phyloP scores from a whole-genome alignment of 116 monocot species.

The Iris pallida region DNA sequence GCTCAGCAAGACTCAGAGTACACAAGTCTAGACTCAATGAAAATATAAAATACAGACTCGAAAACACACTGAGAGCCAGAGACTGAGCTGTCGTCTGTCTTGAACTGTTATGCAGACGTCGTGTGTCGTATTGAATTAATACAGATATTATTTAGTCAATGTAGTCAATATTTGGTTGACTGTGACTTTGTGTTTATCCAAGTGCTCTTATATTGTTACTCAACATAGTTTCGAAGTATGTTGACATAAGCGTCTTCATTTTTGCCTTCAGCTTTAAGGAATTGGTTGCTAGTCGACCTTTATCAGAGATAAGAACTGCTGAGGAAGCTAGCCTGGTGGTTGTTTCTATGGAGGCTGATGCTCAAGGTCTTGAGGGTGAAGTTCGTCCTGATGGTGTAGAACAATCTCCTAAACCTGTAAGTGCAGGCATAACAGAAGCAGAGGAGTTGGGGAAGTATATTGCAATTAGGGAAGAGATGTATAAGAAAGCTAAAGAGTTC shows the following conservation, averaged over 20 bases:
- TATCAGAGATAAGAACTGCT: constrained; percentile 65
- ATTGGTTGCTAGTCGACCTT: constrained; percentile 55
- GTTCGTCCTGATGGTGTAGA: constrained; percentile 55
- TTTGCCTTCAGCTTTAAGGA: constrained; percentile 69
- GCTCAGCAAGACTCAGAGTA: too few species aligned
- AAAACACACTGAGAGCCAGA: too few species aligned
- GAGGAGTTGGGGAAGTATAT: constrained; percentile 93
- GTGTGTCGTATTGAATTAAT: too few species aligned
- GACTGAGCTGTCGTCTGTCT: too few species aligned
- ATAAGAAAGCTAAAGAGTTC: constrained; percentile 97
- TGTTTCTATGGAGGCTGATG: constrained; percentile 20
- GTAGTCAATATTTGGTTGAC: too few species aligned
- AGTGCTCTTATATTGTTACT: not conserved
- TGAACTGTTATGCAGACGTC: too few species aligned
- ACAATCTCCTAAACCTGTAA: constrained; percentile 49
- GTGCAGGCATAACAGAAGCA: constrained; percentile 71
- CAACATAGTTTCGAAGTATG: not conserved
- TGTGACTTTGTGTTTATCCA: too few species aligned
- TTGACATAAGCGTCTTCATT: constrained; percentile 2
- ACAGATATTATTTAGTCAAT: too few species aligned
- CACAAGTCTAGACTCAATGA: too few species aligned
- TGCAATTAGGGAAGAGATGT: constrained; percentile 94
- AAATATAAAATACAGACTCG: too few species aligned
- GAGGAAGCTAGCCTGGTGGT: constrained; percentile 48
- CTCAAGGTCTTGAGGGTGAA: constrained; percentile 49